These are phyloP conservation scores for Beauveria rudraprayagi DNA, from an alignment of 2,329 filamentous ascomycete genomes.

Conservation along the genomic window DNA sequence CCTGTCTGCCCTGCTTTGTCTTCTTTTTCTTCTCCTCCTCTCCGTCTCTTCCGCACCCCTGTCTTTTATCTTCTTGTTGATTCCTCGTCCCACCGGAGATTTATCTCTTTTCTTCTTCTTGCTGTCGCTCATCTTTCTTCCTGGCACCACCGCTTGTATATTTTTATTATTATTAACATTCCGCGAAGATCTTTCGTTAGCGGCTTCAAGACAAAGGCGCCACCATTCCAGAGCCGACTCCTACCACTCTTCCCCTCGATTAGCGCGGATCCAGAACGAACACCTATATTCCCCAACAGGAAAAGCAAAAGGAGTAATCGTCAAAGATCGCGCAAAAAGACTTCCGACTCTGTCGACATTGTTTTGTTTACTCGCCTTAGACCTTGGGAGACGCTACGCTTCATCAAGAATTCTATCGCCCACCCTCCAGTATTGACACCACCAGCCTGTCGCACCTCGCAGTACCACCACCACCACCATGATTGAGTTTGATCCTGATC, in stretches of 20 bases:
- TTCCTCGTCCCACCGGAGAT: not conserved
- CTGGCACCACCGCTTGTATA: not conserved
- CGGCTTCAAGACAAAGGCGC: not conserved
- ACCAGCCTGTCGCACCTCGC: not conserved
- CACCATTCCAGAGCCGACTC: not conserved
- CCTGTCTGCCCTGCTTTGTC: not conserved
- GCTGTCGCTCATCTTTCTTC: not conserved
- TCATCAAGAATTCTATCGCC: not conserved
- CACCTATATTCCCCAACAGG: not conserved
- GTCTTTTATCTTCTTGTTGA: not conserved
- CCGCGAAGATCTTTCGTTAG: not conserved
- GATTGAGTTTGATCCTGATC: constrained; percentile 47
- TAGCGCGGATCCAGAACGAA: constrained; percentile 6
- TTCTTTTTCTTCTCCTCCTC: not conserved
- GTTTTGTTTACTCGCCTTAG: not conserved
- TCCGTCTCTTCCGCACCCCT: not conserved
- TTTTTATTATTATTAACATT: not conserved
- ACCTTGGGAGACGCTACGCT: not conserved
- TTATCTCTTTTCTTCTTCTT: not conserved
- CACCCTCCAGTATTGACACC: not conserved
- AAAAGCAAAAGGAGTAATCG: not conserved
- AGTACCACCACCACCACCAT: constrained; percentile 22
- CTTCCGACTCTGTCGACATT: not conserved
- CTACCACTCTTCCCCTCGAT: not conserved
- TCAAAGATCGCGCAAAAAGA: not conserved